phyloP scores from a whole-genome alignment of 148 eudicot species.

The Tetragonia tetragonoides region DNA sequence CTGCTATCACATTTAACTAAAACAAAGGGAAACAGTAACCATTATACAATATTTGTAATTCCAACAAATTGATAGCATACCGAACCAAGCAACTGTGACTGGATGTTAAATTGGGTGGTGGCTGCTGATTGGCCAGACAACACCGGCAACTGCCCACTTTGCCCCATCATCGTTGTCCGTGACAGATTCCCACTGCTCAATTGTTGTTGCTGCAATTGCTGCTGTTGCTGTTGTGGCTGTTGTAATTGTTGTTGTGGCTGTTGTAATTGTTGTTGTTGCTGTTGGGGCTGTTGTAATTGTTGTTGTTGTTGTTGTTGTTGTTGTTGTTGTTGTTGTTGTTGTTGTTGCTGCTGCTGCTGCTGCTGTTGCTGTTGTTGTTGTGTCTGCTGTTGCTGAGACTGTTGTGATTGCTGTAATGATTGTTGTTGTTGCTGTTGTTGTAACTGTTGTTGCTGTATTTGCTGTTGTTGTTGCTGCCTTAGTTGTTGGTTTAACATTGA shows the following conservation, averaged over 20 bases:
- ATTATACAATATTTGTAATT: neutral
- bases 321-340: conserved; percentile 29
- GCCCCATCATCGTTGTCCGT: conserved; percentile 52
- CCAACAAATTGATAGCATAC: conserved; percentile 33
- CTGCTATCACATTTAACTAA: neutral
- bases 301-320: conserved; percentile 31
- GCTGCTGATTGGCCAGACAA: conserved; percentile 56
- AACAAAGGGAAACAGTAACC: neutral
- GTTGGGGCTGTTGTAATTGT: conserved; percentile 39
- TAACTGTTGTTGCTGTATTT: conserved; percentile 27
- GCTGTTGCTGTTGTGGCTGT: conserved; percentile 19
- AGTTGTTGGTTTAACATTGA: conserved; percentile 41
- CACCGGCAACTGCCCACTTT: conserved; percentile 55
- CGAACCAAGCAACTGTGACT: conserved; percentile 60
- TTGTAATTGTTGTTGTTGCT: conserved; percentile 23
- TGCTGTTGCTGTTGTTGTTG: conserved; percentile 29
- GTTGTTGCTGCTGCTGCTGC: conserved; percentile 39
- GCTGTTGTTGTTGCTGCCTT: conserved; percentile 34
- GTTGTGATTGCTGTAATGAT: conserved; percentile 24
- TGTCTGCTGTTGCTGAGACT: conserved; percentile 39
- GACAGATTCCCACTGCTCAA: conserved; percentile 49
- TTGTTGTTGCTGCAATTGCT: conserved; percentile 37
- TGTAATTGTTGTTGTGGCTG: conserved; percentile 33
- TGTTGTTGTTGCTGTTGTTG: conserved; percentile 41
- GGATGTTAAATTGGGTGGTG: conserved; percentile 63